These are phyloP conservation scores for Colletotrichum tropicicola DNA, from an alignment of 2,329 filamentous ascomycete genomes.

Conservation along the genomic window DNA sequence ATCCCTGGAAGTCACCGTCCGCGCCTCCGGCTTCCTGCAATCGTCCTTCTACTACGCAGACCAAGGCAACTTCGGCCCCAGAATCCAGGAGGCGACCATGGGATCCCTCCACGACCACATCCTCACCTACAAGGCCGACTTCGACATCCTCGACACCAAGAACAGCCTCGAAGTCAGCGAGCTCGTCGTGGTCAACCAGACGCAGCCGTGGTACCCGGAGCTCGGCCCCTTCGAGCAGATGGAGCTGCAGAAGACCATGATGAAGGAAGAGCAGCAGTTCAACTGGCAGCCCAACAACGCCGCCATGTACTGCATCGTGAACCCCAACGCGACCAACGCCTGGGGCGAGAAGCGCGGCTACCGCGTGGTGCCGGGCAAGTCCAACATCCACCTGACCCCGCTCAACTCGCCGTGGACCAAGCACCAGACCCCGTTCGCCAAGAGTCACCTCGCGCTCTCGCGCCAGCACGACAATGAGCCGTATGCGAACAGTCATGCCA, in stretches of 20 bases:
- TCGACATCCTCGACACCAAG: slow-evolving; percentile 45
- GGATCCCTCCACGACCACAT: slow-evolving; percentile 50
- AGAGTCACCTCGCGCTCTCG: slow-evolving; percentile 53
- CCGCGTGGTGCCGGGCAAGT: slow-evolving; percentile 99
- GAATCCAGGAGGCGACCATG: slow-evolving; percentile 42
- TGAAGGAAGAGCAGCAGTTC: slow-evolving; percentile 38
- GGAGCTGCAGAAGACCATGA: slow-evolving; percentile 34
- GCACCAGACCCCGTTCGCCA: slow-evolving; percentile 51
- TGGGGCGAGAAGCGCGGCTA: slow-evolving; percentile 79
- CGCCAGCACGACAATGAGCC: slow-evolving; percentile 25
- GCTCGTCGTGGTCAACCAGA: slow-evolving; percentile 40
- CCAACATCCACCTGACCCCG: slow-evolving; percentile 71
- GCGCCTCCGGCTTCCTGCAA: slow-evolving; percentile 48
- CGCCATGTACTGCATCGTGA: slow-evolving; percentile 55
- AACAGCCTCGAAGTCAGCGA: slow-evolving; percentile 46
- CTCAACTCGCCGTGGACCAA: slow-evolving; percentile 50
- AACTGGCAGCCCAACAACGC: slow-evolving; percentile 53
- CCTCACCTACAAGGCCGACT: slow-evolving; percentile 50
- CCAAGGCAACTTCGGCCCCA: slow-evolving; percentile 44
- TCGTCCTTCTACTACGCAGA: slow-evolving; percentile 43
- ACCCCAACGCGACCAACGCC: slow-evolving; percentile 53
- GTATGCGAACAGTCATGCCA: slow-evolving; percentile 23
- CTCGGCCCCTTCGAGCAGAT: slow-evolving; percentile 45
- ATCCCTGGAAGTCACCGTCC: slow-evolving; percentile 48
- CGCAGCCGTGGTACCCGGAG: slow-evolving; percentile 47